Base-by-base conservation (phyloP, 2,329 filamentous ascomycete genomes). In the Pseudocercospora pini-densiflorae region DNA sequence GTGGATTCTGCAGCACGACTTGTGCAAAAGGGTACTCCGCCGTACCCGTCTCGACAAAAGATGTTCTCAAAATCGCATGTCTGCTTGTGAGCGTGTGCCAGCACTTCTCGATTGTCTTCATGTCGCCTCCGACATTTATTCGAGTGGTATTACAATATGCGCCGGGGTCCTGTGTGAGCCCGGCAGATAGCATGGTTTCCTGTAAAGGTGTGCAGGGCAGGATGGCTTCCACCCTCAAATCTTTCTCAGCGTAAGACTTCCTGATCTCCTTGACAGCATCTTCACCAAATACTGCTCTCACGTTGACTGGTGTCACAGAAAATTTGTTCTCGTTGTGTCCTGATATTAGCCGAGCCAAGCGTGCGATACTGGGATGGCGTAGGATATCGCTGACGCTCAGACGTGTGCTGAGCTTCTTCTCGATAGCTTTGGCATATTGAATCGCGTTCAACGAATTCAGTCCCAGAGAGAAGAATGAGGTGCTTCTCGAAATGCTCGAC, bases 181-280 rank as follows among this genome's bases (percentile, higher is more conserved):
- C 79, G 8, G 87, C 86, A 2, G 88, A 89, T 0, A 97, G 82
- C 93, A 97, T 97, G 0, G 90, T 91, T 80, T 96, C 91, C 77
- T 97, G 94, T 0, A 97, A 81, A 0, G 93, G 91, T 1, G 93
- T 96, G 75, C 94, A 97, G 0, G 93, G 93, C 5, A 94, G 79
- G 8, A 97, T 83, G 1, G 81, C 82, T 31, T 85, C 78, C 2
- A 91, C 80, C 0, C 71, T 23, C 3, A 54, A 47, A 2, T 64
- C 67, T 24, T 60, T 40, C 1, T 54, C 36, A 14, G 58, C 59
- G 31, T 62, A 70, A 1, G 54, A 51, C 6, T 45, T 51, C 12
- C 51, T 24, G 19, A 72, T 65, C 9, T 63, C 33, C 10, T 68
- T 49, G 7, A 72, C 19, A 55, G 66, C 49, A 49, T 62, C 51